Evolutionary conservation across 257 asterid species (phyloP).

Genomic region (Przewalskia tangutica): DNA sequence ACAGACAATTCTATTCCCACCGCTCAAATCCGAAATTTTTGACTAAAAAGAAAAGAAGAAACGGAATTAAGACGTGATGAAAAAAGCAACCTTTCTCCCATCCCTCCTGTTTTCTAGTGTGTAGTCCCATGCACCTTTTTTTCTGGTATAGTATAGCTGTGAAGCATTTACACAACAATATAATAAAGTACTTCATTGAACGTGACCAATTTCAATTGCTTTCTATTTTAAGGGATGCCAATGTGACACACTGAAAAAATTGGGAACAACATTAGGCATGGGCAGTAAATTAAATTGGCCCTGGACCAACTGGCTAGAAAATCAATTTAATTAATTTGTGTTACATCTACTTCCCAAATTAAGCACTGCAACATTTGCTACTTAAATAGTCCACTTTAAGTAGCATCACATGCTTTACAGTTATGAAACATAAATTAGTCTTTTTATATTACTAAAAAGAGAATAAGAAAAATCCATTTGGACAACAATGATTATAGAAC

Average conservation of each 20-base stretch:
- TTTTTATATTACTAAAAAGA: background rate
- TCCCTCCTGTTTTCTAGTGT: no score
- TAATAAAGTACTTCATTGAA: background rate
- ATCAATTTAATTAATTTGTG: slow-evolving; percentile 9
- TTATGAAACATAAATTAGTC: background rate
- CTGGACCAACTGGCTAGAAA: background rate
- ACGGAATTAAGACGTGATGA: no score
- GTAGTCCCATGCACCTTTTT: background rate
- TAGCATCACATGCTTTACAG: background rate
- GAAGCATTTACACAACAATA: slow-evolving; percentile 31
- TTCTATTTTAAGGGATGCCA: background rate
- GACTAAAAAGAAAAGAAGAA: no score
- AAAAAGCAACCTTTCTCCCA: no score
- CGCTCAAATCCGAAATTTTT: no score
- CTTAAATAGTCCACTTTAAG: no score
- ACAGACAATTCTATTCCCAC: no score
- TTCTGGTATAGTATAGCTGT: slow-evolving; percentile 1
- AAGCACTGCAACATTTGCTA: background rate
- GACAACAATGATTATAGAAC: background rate
- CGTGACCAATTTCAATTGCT: background rate
- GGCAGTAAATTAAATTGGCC: slow-evolving; percentile 1
- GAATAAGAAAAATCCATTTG: background rate
- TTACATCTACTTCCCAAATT: slow-evolving; percentile 3
- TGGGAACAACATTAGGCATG: background rate
- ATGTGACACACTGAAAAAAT: background rate